Base-by-base conservation (phyloP, 805 yeast genomes). In the Saturnispora sanitii region DNA sequence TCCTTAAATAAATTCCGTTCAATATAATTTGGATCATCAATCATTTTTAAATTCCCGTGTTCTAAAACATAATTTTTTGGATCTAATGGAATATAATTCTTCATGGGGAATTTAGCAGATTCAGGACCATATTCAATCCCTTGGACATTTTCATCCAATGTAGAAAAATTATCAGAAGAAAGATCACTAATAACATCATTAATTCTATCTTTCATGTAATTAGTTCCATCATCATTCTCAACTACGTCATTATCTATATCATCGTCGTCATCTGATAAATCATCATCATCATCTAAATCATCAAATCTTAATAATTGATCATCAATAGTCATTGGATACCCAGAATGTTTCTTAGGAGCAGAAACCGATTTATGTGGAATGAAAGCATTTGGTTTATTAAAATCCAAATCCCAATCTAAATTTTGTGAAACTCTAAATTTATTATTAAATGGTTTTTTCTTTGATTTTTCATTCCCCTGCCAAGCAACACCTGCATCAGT, bases 401-500 rank as follows among this genome's bases (percentile, higher is more conserved):
- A 46, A 27, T 72, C 70, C 37, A 74, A 60, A 29, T 64, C 65
- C 53, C 71, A 67, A 1, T 70, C 64, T 2, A 67, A 50, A 19
- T 68, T 59, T 19, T 64, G 61, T n/a, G 62, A 61, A 9, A 61
- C 55, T 45, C 61, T 61, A 35, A 67, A 62, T 26, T 68, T 69
- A 44, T 66, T 73, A 31, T 69, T 61, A 48, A 68, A 69, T 12
- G 61, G 51, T 46, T 59, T 66, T 30, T 61, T 58, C 48, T 57
- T 67, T 33, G 64, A 71, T 45, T 66, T 70, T 5, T 67, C 63
- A 31, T 62, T 65, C 2, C 57, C 56, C 19, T 67, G 56, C 78
- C 78, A 74, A 42, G 61, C 68, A 38, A 72, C 52, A 3, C 50
- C 42, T 3, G 75, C 75, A 13, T 57, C 48, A 3, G 73, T 65